Base-by-base conservation (phyloP, 2,329 filamentous ascomycete genomes). In the Onygena corvina region DNA sequence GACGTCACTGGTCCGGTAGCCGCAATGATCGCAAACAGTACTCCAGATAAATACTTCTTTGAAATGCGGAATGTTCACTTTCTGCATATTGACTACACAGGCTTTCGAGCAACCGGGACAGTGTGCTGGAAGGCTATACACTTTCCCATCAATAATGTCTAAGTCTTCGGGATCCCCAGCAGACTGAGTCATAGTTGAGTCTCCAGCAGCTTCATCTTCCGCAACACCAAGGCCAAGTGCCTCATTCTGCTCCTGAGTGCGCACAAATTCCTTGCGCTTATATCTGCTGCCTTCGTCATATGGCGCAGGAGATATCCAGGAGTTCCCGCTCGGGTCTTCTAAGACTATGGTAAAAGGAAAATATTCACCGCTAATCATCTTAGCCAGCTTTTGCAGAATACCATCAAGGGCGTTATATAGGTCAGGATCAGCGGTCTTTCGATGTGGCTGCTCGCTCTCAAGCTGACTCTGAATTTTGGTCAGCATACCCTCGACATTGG, bases 1-100 rank as follows among this genome's bases (percentile, higher is more conserved):
- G 64, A 98, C 87, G 65, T 98, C 92, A 67, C 94, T 96, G 58
- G 84, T 92, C 54, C 87, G 83, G 72, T 96, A 94, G 51, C 90
- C 90, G 64, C 92, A 98, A 65, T 83, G 76, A 23, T 90, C 83
- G 69, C 92, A 98, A 23, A 87, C 82, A 1, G 90, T 96, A 58
- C 83, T 89, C 86, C 94, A 96, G 59, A 98, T 76, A 34, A 95
- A 82, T 2, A 98, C 92, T 63, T 96, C 86, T 70, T 95, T 94
- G 73, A 98, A 98, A 70, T 94, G 84, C 0, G 92, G 92, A 54
- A 98, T 95, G 60, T 94, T 87, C 50, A 96, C 87, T 83, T 94
- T 94, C 73, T 95, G 94, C 87, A 95, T 95, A 67, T 94, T 89
- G 7, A 93, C 94, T 3, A 81, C 80, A 69, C 89, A 95, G 3